Conservation (phyloP, 768 basidiomycete species). For the Lactarius sanguifluus region DNA sequence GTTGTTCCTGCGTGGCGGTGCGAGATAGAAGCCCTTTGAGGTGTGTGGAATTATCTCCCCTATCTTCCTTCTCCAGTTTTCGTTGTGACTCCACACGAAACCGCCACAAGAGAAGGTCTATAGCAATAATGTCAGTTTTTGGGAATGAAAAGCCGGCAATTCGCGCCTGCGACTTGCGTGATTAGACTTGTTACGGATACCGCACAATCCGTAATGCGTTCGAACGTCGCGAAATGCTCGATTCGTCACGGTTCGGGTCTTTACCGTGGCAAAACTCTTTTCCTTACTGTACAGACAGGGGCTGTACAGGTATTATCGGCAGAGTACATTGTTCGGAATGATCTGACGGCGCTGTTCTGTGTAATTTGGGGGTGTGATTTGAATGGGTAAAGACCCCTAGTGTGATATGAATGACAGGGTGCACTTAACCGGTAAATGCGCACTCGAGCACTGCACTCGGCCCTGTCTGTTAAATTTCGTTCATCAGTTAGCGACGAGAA, state of each 20-base stretch:
- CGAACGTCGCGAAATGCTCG: neutral
- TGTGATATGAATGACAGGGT: neutral
- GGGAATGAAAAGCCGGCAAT: neutral
- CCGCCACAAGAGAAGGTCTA: neutral
- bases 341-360: no score
- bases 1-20: conserved; percentile 47
- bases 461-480: neutral
- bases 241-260: neutral
- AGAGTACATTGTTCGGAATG: neutral
- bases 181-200: neutral
- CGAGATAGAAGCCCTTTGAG: conserved; percentile 24
- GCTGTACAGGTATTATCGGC: neutral
- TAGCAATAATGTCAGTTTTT: neutral
- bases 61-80: no score
- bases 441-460: neutral
- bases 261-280: neutral
- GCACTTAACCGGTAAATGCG: neutral
- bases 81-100: neutral
- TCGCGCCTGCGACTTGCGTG: neutral
- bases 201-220: neutral
- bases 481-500: neutral
- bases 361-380: neutral
- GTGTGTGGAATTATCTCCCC: neutral
- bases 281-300: neutral
- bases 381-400: neutral